Percentiles rank a stretch among this genome's conserved stretches.
These are phyloP conservation scores for Fusarium redolens DNA, from an alignment of 2,329 filamentous ascomycete genomes.

Conservation along the genomic window DNA sequence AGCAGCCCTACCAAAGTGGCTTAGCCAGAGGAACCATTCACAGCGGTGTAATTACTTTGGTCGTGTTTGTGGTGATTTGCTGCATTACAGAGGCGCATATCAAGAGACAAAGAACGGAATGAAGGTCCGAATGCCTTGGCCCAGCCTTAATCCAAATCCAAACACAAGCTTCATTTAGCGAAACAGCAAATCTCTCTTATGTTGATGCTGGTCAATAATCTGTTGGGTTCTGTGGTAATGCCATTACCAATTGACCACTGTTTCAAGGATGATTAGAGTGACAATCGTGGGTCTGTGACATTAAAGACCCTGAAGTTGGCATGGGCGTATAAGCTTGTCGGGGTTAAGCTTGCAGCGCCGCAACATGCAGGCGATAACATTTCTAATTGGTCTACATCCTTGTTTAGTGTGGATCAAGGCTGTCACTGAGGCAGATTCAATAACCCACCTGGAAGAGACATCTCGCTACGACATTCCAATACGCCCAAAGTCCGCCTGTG, in stretches of 20 bases:
- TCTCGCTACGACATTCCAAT: background rate
- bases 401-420: constrained; percentile 6
- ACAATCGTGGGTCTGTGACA: constrained; percentile 12
- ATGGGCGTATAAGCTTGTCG: constrained; percentile 34
- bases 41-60: background rate
- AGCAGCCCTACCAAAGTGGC: constrained; percentile 12
- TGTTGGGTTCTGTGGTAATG: background rate
- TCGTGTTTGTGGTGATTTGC: background rate
- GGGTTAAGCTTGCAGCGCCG: constrained; percentile 23
- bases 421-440: constrained; percentile 31
- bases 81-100: background rate
- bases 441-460: background rate
- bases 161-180: background rate
- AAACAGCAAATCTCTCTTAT: background rate
- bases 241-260: background rate
- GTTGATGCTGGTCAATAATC: background rate
- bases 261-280: background rate
- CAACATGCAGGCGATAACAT: background rate
- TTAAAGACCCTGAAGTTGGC: constrained; percentile 17
- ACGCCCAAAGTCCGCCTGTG: constrained; percentile 5
- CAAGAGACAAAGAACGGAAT: background rate
- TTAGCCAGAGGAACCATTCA: background rate
- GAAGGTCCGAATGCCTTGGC: background rate
- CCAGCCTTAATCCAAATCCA: background rate
- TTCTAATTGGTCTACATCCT: constrained; percentile 1